Conservation (phyloP, 306 rosid species). For the Adenanthera pavonina region DNA sequence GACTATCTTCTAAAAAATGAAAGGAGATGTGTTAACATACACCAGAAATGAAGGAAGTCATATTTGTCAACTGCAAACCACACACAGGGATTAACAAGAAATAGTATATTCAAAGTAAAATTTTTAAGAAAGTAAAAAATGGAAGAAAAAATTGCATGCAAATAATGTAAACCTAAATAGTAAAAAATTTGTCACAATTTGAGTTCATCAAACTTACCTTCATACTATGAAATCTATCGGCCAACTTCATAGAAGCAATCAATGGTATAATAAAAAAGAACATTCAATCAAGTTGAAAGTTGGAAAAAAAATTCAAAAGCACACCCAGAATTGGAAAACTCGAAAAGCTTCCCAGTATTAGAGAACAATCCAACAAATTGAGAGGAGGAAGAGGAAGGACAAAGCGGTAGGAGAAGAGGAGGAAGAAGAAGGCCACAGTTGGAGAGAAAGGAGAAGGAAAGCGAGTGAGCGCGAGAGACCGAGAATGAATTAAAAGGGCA, state of each 20-base stretch:
- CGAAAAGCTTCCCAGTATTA: constrained; percentile 90
- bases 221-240: not conserved
- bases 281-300: constrained; percentile 34
- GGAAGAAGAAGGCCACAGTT: too few species aligned
- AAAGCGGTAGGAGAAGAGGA: too few species aligned
- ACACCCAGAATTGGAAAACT: constrained; percentile 88
- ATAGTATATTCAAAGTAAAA: not conserved
- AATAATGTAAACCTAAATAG: not conserved
- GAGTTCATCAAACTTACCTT: not conserved
- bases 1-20: not conserved
- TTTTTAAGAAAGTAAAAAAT: not conserved
- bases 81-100: not conserved
- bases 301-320: constrained; percentile 7
- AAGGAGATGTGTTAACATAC: not conserved
- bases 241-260: not conserved
- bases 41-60: constrained; percentile 3
- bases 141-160: constrained; percentile 35
- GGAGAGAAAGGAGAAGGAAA: too few species aligned
- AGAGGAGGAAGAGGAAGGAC: too few species aligned
- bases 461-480: too few species aligned
- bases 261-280: constrained; percentile 17
- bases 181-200: not conserved
- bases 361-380: constrained; percentile 49
- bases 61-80: not conserved
- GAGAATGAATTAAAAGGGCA: too few species aligned